phyloP scores from a whole-genome alignment of 306 rosid genomes.

The Vachellia pachyceras region DNA sequence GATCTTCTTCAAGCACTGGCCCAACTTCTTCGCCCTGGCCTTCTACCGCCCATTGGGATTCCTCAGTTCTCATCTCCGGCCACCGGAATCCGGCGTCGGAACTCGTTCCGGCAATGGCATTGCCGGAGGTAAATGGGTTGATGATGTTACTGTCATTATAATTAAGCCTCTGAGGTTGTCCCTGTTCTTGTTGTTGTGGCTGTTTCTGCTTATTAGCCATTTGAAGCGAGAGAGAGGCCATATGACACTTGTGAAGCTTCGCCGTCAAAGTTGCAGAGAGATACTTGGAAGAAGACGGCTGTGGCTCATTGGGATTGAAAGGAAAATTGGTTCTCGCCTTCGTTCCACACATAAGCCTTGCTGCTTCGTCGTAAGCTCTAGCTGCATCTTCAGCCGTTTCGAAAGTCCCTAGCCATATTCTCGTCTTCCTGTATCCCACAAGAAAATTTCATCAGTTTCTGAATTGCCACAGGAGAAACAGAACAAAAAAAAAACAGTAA shows the following conservation, averaged over 20 bases:
- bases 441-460: background rate
- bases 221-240: constrained; percentile 80
- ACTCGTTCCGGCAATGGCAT: constrained; percentile 43
- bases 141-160: background rate
- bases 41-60: constrained; percentile 44
- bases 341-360: constrained; percentile 80
- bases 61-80: constrained; percentile 35
- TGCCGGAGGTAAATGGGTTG: background rate
- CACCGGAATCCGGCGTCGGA: constrained; percentile 44
- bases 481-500: background rate
- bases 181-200: constrained; percentile 35
- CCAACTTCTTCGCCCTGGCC: constrained; percentile 44
- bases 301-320: no score
- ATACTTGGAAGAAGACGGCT: no score
- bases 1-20: constrained; percentile 81
- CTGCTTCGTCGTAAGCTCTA: constrained; percentile 88
- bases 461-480: background rate
- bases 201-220: constrained; percentile 58
- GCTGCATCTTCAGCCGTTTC: constrained; percentile 95
- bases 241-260: no score
- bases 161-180: background rate
- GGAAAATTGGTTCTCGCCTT: constrained; percentile 82
- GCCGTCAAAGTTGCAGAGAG: no score
- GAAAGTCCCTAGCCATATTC: constrained; percentile 89
- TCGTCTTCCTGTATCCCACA: constrained; percentile 60